Evolutionary conservation across 2,329 filamentous ascomycete genomes (phyloP).

Genomic region (Trichoderma sp.): DNA sequence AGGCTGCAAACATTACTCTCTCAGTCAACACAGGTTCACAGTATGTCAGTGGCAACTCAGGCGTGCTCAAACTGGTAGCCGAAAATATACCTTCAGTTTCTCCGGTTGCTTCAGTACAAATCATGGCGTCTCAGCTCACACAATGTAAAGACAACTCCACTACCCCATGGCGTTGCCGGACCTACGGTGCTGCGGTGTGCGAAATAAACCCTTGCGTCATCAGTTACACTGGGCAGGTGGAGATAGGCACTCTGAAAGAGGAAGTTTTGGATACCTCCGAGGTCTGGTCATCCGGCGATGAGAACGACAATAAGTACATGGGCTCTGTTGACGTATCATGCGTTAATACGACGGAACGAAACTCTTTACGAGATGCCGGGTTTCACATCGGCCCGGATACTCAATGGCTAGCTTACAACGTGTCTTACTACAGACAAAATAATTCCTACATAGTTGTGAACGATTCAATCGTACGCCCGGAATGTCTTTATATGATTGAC

Average conservation of each 20-base stretch:
- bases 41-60: neutral
- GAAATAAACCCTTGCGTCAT: neutral
- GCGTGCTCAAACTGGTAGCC: neutral
- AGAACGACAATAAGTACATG: no score
- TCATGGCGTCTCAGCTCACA: neutral
- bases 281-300: neutral
- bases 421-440: neutral
- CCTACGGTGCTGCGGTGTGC: neutral
- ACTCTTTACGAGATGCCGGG: neutral
- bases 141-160: neutral
- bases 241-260: neutral
- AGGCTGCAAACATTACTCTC: neutral
- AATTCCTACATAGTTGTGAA: neutral
- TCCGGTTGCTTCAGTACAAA: neutral
- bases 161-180: neutral
- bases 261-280: neutral
- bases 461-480: neutral
- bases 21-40: neutral
- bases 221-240: neutral
- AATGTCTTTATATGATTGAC: neutral
- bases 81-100: neutral
- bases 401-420: neutral
- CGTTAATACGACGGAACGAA: neutral
- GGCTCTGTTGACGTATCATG: neutral
- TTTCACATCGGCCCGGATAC: neutral